Base-by-base conservation (phyloP, 2,329 filamentous ascomycete species). In the Alternaria brassicicola region DNA sequence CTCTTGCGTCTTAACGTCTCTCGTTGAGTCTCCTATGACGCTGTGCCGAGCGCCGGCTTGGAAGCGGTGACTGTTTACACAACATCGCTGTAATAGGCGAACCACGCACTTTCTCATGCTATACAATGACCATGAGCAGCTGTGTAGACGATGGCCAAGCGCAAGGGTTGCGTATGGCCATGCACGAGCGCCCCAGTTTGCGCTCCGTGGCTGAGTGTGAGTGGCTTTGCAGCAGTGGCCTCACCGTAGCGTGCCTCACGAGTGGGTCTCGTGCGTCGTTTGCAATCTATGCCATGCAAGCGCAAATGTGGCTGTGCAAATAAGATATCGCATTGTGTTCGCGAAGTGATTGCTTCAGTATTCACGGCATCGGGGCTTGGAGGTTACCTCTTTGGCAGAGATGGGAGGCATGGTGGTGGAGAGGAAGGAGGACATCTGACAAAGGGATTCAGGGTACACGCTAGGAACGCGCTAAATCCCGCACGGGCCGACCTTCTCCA, bases 171-270 rank as follows among this genome's bases (percentile, higher is more conserved):
- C 47, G 33, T 45, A 28, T 39, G 52, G 61, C 59, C 50, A 67
- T 63, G 57, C 53, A 55, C 30, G 19, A 39, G 47, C n/a, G 56
- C 58, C 55, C 54, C 48, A 42, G 17, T 50, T 23, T 59, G 59
- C 64, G 64, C 64, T 61, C 31, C 64, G 63, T 67, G 64, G 64
- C 63, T 65, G 61, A 56, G 61, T 61, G 31, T 64, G 59, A 65
- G 56, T 59, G 63, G 64, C 61, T 61, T 61, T 30, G 15, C 30
- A 15, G 38, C 3, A 49, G 63, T 65, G 63, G 63, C 61, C 58
- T 62, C 57, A 59, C 56, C 45, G 47, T 52, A 64, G 35, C 56
- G 26, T 64, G 64, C 61, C 62, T 65, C 45, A 53, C 42, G 54
- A 56, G 64, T 67, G 64, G 64, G 51, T 25, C 64, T 52, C 49